Evolutionary conservation across 192 early-diverging fungal genomes (phyloP), one percentile per base, ranked within the genome.

Genomic region (Linderina pennispora): DNA sequence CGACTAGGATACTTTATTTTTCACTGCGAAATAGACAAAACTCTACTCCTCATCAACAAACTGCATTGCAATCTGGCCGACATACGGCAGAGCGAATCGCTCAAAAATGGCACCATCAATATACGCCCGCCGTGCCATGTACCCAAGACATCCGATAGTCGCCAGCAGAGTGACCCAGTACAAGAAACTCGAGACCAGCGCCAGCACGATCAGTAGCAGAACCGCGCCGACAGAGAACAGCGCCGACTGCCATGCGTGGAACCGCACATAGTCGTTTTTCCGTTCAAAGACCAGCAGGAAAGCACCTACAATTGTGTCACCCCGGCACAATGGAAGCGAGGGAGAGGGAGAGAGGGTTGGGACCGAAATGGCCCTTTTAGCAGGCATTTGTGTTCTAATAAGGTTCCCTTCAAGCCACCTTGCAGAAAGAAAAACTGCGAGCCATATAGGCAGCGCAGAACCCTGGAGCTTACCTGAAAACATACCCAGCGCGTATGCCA

Each of bases 1-100:
- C 36, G 77, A 88, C 49, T 32, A 36, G 34, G 35, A 45, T 22
- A 16, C 28, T 31, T 31, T 31, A 8, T 31, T 31, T 31, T 31
- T 31, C 6, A 5, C 28, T n/a, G n/a, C n/a, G n/a, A 39, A 36
- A 20, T 17, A 33, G n/a, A 32, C 15, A 3, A 3, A 36, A 9
- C 23, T 36, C 61, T 74, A 89, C 57, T 89, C 86, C 25, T 53
- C 67, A 52, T 89, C 85, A 2, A 87, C 83, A 67, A 81, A 82
- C 44, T 77, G 55, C 22, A 65, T 46, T 8, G 87, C 87, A 31
- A 84, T 48, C 32, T 48, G 53, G 11, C 87, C 87, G 42, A 87
- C 45, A 40, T 81, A 84, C 1, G 87, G 87, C 9, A 87, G 23
- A 28, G 81, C 51, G 43, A 78, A 87, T 32, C 87, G 80, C 46